Evolutionary conservation across 1,284 basidiomycete species (phyloP).

Genomic region (Malassezia vespertilionis): DNA sequence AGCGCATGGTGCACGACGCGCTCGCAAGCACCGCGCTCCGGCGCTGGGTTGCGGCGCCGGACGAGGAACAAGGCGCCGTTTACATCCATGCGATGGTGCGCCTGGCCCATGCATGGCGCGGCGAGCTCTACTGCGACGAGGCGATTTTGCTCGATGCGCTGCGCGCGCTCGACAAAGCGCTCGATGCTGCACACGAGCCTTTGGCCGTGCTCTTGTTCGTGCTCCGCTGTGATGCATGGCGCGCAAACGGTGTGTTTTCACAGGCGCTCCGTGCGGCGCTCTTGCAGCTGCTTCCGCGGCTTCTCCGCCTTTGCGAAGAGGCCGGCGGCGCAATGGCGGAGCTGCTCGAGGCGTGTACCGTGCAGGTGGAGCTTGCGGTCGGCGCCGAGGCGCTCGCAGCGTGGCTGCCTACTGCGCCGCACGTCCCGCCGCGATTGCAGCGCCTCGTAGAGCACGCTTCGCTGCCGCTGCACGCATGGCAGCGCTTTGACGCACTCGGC

Average conservation of each 20-base stretch:
- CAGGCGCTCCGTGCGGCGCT: background rate
- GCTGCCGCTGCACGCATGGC: background rate
- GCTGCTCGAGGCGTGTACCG: background rate
- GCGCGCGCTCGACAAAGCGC: background rate
- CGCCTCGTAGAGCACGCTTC: background rate
- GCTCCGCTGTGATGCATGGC: too few species aligned
- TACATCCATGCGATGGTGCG: background rate
- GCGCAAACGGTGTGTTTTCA: background rate
- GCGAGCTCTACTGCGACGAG: background rate
- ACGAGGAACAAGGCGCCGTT: background rate
- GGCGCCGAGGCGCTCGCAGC: background rate
- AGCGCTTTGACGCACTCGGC: background rate
- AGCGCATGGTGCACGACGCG: background rate
- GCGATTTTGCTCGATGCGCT: background rate
- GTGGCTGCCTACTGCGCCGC: slow-evolving; percentile 1
- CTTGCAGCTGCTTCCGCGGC: background rate
- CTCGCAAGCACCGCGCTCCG: background rate
- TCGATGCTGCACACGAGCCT: background rate
- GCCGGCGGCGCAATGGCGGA: background rate
- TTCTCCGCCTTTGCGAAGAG: background rate
- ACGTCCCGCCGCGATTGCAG: background rate
- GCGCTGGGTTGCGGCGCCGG: background rate
- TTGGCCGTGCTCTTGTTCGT: background rate
- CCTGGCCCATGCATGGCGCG: background rate
- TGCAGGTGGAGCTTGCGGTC: background rate